A percentile compares a stretch with the other conserved stretches of the same genome.
phyloP scores from a whole-genome alignment of 2,329 filamentous ascomycete genomes.

The Beauveria sp. region DNA sequence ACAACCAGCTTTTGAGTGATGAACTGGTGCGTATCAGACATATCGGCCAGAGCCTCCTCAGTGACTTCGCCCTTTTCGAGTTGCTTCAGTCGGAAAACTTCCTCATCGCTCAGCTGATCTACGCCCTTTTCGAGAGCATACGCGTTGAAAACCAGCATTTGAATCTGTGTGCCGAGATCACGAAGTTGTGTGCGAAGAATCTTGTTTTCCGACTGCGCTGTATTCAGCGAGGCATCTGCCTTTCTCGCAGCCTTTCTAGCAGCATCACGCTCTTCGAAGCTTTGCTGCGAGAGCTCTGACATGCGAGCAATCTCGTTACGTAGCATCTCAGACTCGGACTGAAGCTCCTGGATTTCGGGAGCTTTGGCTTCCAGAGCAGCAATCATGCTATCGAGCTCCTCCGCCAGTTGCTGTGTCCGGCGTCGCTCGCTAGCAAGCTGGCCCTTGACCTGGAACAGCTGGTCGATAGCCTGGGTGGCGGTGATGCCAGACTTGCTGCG shows the following conservation, averaged over 20 bases:
- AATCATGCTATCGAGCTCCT: constrained; percentile 79
- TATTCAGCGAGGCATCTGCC: constrained; percentile 63
- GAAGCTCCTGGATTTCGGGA: constrained; percentile 81
- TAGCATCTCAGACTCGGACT: constrained; percentile 71
- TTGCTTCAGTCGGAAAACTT: constrained; percentile 67
- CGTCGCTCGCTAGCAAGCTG: constrained; percentile 68
- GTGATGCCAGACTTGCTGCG: constrained; percentile 49
- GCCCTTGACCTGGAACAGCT: constrained; percentile 60
- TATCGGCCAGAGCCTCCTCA: constrained; percentile 61
- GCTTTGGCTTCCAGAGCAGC: constrained; percentile 75
- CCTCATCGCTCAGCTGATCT: constrained; percentile 61
- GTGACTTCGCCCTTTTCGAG: constrained; percentile 68
- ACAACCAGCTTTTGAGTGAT: constrained; percentile 85
- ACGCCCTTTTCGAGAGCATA: constrained; percentile 75
- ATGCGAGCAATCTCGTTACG: constrained; percentile 76
- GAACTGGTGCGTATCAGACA: constrained; percentile 79
- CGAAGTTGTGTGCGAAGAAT: constrained; percentile 81
- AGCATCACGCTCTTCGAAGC: constrained; percentile 69
- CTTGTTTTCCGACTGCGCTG: constrained; percentile 59
- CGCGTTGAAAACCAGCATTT: constrained; percentile 81
- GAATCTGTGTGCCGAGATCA: constrained; percentile 83
- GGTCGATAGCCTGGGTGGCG: constrained; percentile 55
- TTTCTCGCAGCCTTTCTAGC: constrained; percentile 73
- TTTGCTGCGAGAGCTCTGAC: constrained; percentile 75
- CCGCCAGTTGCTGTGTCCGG: constrained; percentile 64